phyloP scores from a whole-genome alignment of 202 grass and related monocot genomes.

The Panicum hallii region DNA sequence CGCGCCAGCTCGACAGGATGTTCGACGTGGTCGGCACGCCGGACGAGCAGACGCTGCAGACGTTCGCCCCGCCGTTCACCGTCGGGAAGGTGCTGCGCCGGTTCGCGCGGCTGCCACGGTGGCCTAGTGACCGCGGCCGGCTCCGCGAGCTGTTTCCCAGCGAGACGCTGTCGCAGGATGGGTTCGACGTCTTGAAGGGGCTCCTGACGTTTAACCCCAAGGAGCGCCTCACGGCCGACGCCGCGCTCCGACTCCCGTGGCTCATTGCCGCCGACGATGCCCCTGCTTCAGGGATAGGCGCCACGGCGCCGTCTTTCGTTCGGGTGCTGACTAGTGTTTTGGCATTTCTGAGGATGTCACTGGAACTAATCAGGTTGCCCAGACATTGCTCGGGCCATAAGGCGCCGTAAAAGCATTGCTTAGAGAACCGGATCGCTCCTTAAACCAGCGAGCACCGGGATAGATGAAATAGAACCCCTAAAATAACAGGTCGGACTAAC shows the following conservation, averaged over 20 bases:
- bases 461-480: background rate
- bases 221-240: slow-evolving; percentile 3
- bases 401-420: background rate
- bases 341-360: background rate
- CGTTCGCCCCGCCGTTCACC: slow-evolving; percentile 9
- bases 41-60: background rate
- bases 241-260: slow-evolving; percentile 34
- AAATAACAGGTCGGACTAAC: background rate
- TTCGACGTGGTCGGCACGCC: slow-evolving; percentile 14
- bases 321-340: background rate
- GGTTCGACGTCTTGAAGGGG: slow-evolving; percentile 4
- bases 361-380: background rate
- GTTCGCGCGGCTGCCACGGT: background rate
- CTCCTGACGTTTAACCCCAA: background rate
- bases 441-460: background rate
- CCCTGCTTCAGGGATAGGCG: background rate
- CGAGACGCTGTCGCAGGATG: background rate
- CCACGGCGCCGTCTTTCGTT: background rate
- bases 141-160: background rate
- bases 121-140: background rate
- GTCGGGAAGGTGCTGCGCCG: background rate
- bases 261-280: slow-evolving; percentile 22
- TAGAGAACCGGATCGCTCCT: background rate
- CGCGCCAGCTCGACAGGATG: background rate
- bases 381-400: background rate